phyloP scores from a whole-genome alignment of 108 stramenopile species.

The Discostella stelligeroides region DNA sequence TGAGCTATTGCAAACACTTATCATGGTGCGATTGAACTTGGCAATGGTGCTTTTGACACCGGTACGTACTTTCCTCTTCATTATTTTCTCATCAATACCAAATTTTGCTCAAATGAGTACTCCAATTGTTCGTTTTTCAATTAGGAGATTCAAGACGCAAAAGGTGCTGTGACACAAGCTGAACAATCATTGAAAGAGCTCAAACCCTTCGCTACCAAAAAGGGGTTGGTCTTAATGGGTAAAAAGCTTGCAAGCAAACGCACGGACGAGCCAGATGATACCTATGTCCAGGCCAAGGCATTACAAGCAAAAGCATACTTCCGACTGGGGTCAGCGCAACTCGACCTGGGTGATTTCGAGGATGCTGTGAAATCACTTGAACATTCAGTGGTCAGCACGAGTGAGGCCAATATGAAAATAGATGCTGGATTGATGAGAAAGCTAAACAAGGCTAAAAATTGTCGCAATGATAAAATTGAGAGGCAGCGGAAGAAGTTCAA shows the following conservation, averaged over 20 bases:
- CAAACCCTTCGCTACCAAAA: conserved; percentile 56
- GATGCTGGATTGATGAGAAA: conserved; percentile 64
- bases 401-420: conserved; percentile 30
- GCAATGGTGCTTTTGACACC: conserved; percentile 61
- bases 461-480: conserved; percentile 40
- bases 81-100: too few relatives aligned
- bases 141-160: conserved; percentile 30
- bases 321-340: conserved; percentile 73
- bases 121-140: background rate
- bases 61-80: background rate
- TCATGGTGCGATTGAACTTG: conserved; percentile 69
- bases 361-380: conserved; percentile 65
- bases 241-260: conserved; percentile 32
- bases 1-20: conserved; percentile 54
- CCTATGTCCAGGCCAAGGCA: conserved; percentile 56
- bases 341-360: conserved; percentile 50
- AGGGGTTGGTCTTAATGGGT: conserved; percentile 49
- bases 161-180: conserved; percentile 60
- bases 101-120: too few relatives aligned
- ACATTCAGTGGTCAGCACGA: conserved; percentile 53
- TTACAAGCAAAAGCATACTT: conserved; percentile 83
- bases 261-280: conserved; percentile 48
- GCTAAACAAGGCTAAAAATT: conserved; percentile 65
- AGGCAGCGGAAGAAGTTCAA: conserved; percentile 72
- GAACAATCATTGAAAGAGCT: conserved; percentile 60